phyloP scores from a whole-genome alignment of 441 rosid genomes.

The Arabidopsis lyrata region DNA sequence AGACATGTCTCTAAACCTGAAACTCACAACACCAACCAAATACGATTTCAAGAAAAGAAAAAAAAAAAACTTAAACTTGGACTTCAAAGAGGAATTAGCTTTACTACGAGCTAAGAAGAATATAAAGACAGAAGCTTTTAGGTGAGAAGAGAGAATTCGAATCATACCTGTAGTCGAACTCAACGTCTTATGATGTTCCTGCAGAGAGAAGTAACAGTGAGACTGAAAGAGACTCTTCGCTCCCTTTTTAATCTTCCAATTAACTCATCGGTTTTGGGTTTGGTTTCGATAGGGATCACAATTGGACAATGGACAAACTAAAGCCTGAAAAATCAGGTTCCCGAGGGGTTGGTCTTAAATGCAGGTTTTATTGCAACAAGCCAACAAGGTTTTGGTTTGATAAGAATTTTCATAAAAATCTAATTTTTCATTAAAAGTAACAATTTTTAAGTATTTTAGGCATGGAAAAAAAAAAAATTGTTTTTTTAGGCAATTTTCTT shows the following conservation, averaged over 20 bases:
- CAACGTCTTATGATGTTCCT: background rate
- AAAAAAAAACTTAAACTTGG: background rate
- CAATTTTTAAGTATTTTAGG: background rate
- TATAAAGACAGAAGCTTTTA: background rate
- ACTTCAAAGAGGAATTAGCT: background rate
- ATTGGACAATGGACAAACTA: background rate
- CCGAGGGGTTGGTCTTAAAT: background rate
- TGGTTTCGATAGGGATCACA: background rate
- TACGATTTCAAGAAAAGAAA: background rate
- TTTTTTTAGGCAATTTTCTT: background rate
- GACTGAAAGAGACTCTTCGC: slow-evolving; percentile 14
- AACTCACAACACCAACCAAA: background rate
- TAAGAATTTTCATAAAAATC: background rate
- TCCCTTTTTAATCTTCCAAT: background rate
- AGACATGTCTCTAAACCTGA: slow-evolving; percentile 50
- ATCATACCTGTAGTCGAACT: slow-evolving; percentile 5
- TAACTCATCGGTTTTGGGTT: slow-evolving; percentile 23
- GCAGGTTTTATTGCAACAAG: background rate
- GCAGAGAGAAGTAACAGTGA: background rate
- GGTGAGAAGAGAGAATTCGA: slow-evolving; percentile 15
- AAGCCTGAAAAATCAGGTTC: background rate
- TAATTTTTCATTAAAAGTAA: background rate
- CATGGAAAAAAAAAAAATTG: background rate
- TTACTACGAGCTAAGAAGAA: background rate
- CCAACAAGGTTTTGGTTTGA: background rate